A percentile compares a stretch with the other conserved stretches of the same genome.
phyloP scores from a whole-genome alignment of 345 rosid genomes.

The Cardamine resedifolia region DNA sequence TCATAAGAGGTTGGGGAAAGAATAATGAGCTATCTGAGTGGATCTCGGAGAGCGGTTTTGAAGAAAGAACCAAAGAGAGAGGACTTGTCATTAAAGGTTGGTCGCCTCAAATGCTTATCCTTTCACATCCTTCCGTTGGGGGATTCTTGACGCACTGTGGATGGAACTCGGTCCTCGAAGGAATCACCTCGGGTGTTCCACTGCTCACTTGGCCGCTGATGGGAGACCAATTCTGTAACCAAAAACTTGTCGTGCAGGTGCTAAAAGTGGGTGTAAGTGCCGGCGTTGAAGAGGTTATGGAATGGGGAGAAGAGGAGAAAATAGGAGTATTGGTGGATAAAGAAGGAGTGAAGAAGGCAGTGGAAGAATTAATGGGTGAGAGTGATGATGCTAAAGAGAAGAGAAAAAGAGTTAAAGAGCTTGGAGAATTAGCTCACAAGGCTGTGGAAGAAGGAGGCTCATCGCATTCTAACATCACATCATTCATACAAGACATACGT shows the following conservation, averaged over 20 bases:
- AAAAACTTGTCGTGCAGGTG: slow-evolving; percentile 42
- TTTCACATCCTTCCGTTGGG: slow-evolving; percentile 34
- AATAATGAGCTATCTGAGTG: slow-evolving; percentile 35
- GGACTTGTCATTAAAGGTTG: slow-evolving; percentile 35
- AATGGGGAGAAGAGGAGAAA: slow-evolving; percentile 40
- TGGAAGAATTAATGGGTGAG: too few relatives aligned
- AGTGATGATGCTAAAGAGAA: slow-evolving; percentile 37
- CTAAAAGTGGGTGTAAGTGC: slow-evolving; percentile 39
- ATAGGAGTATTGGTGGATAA: slow-evolving; percentile 28
- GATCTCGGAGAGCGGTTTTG: slow-evolving; percentile 30
- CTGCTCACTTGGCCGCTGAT: slow-evolving; percentile 38
- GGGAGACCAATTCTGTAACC: slow-evolving; percentile 36
- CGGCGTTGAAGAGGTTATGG: slow-evolving; percentile 36
- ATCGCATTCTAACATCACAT: slow-evolving; percentile 32
- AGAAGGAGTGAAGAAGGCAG: too few relatives aligned
- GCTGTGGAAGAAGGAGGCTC: slow-evolving; percentile 44
- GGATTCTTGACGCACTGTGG: slow-evolving; percentile 42
- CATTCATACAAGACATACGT: slow-evolving; percentile 32
- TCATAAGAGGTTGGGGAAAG: slow-evolving; percentile 40
- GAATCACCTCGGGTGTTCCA: slow-evolving; percentile 26
- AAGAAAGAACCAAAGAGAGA: slow-evolving; percentile 24
- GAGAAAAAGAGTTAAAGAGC: slow-evolving; percentile 36
- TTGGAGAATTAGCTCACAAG: slow-evolving; percentile 38
- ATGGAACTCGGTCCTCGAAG: slow-evolving; percentile 37
- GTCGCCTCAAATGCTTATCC: slow-evolving; percentile 38